Evolutionary conservation across 2,329 filamentous ascomycete genomes (phyloP).

Genomic region (Elsinoe batatas): DNA sequence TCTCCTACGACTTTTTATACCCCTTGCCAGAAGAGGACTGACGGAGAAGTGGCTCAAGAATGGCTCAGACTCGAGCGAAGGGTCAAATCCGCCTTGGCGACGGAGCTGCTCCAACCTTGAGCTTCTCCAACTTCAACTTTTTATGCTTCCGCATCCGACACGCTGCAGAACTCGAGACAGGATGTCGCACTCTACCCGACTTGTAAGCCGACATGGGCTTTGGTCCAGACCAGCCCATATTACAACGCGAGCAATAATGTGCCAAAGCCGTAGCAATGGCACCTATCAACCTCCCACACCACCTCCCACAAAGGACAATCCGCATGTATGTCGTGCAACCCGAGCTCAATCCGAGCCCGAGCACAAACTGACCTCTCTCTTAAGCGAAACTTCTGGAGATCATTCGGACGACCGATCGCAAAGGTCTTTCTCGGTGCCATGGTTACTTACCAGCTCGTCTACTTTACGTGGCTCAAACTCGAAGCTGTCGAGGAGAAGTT

Average conservation of each 20-base stretch:
- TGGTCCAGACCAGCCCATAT: background rate
- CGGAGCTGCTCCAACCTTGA: background rate
- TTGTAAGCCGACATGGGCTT: background rate
- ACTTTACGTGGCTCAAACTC: constrained; percentile 64
- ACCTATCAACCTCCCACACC: constrained; percentile 13
- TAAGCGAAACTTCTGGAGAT: constrained; percentile 61
- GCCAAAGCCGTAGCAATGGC: constrained; percentile 1
- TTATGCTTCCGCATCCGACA: background rate
- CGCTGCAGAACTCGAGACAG: background rate
- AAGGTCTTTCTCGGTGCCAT: constrained; percentile 67
- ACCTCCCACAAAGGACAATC: constrained; percentile 2
- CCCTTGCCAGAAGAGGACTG: no score
- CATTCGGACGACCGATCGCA: constrained; percentile 60
- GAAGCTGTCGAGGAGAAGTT: constrained; percentile 60
- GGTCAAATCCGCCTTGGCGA: no score
- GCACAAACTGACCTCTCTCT: background rate
- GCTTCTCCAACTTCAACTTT: background rate
- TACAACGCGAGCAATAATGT: background rate
- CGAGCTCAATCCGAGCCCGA: background rate
- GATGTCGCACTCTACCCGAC: background rate
- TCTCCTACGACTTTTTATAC: no score
- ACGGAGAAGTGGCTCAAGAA: no score
- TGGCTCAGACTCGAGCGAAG: no score
- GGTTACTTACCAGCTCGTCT: constrained; percentile 67
- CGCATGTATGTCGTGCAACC: constrained; percentile 3